These are phyloP conservation scores for Lachnellula hyalina DNA, from an alignment of 2,329 filamentous ascomycete genomes.

Conservation along the genomic window DNA sequence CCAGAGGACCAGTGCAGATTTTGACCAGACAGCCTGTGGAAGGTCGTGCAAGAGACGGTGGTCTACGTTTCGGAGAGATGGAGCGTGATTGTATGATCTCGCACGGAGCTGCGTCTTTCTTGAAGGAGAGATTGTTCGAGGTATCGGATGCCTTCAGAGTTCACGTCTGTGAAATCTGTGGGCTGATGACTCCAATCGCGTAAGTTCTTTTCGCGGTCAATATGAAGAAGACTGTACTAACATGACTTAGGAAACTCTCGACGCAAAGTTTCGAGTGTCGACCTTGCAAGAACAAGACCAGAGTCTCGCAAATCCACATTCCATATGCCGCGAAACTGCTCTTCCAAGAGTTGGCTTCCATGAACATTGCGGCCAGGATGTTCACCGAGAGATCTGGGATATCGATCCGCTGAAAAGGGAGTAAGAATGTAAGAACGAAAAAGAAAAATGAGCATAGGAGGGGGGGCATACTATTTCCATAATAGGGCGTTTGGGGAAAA, in stretches of 20 bases:
- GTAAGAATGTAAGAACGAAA: conserved; percentile 12
- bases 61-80: conserved; percentile 99
- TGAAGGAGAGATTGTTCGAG: conserved; percentile 96
- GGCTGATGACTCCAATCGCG: conserved; percentile 98
- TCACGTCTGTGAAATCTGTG: conserved; percentile 97
- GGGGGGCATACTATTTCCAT: conserved; percentile 23
- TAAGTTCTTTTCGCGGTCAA: conserved; percentile 49
- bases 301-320: conserved; percentile 96
- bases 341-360: conserved; percentile 95
- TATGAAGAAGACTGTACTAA: conserved; percentile 30
- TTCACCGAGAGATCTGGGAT: conserved; percentile 82
- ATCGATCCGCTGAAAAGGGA: conserved; percentile 52
- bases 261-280: conserved; percentile 96
- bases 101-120: conserved; percentile 93
- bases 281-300: conserved; percentile 98
- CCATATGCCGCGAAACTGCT: conserved; percentile 96
- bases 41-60: conserved; percentile 95
- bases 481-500: conserved; percentile 26
- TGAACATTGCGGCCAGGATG: conserved; percentile 98
- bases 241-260: conserved; percentile 67
- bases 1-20: conserved; percentile 93
- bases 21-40: conserved; percentile 96
- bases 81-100: conserved; percentile 99
- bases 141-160: conserved; percentile 97
- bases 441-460: background rate